Evolutionary conservation across 768 basidiomycete species (phyloP).

Genomic region (Rhizopogon vesiculosus): DNA sequence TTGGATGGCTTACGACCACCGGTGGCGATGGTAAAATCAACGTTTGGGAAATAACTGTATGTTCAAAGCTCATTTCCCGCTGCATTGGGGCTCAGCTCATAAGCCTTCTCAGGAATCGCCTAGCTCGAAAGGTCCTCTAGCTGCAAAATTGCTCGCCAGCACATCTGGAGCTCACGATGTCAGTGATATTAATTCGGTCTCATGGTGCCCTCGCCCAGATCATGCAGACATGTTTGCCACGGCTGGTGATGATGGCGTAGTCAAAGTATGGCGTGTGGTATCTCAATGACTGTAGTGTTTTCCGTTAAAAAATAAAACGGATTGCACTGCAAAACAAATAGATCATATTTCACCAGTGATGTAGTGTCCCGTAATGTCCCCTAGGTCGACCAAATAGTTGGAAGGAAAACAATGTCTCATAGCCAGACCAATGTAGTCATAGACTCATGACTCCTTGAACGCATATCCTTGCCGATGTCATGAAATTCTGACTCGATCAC

Average conservation of each 20-base stretch:
- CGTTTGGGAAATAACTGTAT: conserved; percentile 72
- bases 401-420: too few species aligned
- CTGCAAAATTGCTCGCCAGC: conserved; percentile 47
- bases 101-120: conserved; percentile 6
- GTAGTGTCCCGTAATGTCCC: too few species aligned
- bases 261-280: conserved; percentile 71
- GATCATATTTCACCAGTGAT: too few species aligned
- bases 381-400: too few species aligned
- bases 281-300: neutral
- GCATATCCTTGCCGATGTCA: too few species aligned
- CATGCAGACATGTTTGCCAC: conserved; percentile 69
- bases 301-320: neutral
- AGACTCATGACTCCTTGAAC: too few species aligned
- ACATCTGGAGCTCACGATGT: conserved; percentile 72
- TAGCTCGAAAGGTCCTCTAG: conserved; percentile 20
- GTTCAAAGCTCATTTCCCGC: conserved; percentile 11
- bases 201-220: conserved; percentile 75
- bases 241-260: conserved; percentile 79
- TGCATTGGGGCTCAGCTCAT: neutral
- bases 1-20: conserved; percentile 84
- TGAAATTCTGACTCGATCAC: neutral
- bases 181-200: conserved; percentile 78
- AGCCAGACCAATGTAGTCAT: too few species aligned
- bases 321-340: neutral
- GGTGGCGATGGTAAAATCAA: conserved; percentile 84